phyloP scores from a whole-genome alignment of 2,329 filamentous ascomycete species.

The Talaromyces sp. region DNA sequence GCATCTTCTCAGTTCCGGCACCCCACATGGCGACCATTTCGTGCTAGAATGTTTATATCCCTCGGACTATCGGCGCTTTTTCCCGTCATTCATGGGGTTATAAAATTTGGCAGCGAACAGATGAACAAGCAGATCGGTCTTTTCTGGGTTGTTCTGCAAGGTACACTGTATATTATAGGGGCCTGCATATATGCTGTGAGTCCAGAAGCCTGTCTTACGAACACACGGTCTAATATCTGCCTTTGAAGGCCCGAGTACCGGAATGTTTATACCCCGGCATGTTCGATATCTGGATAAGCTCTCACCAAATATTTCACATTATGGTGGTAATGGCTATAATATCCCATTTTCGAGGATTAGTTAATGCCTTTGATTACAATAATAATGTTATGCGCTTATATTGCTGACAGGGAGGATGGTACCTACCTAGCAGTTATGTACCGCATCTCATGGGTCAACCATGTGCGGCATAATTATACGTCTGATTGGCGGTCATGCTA shows the following conservation, averaged over 20 bases:
- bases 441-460: too few species aligned
- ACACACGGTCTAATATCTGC: not conserved
- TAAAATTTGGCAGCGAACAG: conserved; percentile 29
- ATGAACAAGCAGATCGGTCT: conserved; percentile 27
- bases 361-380: conserved; percentile 4
- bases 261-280: not conserved
- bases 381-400: not conserved
- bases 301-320: conserved; percentile 4
- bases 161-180: conserved; percentile 25
- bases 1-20: conserved; percentile 4
- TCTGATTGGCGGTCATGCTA: too few species aligned
- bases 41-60: conserved; percentile 6
- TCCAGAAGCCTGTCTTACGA: conserved; percentile 2
- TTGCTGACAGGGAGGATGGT: not conserved
- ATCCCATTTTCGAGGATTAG: conserved; percentile 3
- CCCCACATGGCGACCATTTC: conserved; percentile 6
- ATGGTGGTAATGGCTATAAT: conserved; percentile 1
- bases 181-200: conserved; percentile 32
- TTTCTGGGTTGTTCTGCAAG: conserved; percentile 23
- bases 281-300: conserved; percentile 5
- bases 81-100: conserved; percentile 23
- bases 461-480: too few species aligned
- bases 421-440: too few species aligned
- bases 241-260: not conserved
- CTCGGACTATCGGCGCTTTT: conserved; percentile 5